Conservation (phyloP, 202 grass and related monocot genomes). For the Saccharum hybrid region DNA sequence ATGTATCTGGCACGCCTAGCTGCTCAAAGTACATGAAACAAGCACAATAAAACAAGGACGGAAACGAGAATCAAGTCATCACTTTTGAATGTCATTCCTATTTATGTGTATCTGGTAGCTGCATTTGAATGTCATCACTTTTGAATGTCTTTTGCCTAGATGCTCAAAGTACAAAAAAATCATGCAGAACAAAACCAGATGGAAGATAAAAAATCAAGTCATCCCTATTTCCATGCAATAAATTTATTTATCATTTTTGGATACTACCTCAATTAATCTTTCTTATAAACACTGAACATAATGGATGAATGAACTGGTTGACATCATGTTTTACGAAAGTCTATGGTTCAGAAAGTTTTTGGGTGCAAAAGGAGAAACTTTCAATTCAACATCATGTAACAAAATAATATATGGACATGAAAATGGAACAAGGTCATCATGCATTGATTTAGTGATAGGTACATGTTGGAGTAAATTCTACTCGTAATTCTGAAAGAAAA, state of each 20-base stretch:
- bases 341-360: not conserved
- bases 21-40: slow-evolving; percentile 13
- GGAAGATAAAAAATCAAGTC: not conserved
- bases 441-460: not conserved
- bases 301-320: not conserved
- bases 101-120: not conserved
- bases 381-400: not conserved
- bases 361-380: not conserved
- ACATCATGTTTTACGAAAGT: not conserved
- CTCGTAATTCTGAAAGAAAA: not conserved
- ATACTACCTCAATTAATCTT: not conserved
- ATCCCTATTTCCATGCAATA: not conserved
- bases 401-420: not conserved
- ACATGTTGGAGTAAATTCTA: not conserved
- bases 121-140: not conserved
- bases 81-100: not conserved
- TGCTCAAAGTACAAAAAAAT: slow-evolving; percentile 7
- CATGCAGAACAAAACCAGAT: not conserved
- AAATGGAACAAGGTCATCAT: not conserved
- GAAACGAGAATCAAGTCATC: not conserved
- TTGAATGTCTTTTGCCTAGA: not conserved
- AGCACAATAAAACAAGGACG: not conserved
- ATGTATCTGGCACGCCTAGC: not conserved
- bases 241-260: not conserved
- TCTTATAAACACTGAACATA: not conserved